Evolutionary conservation across 805 yeast genomes (phyloP).

Genomic region (Ogataea philodendri): DNA sequence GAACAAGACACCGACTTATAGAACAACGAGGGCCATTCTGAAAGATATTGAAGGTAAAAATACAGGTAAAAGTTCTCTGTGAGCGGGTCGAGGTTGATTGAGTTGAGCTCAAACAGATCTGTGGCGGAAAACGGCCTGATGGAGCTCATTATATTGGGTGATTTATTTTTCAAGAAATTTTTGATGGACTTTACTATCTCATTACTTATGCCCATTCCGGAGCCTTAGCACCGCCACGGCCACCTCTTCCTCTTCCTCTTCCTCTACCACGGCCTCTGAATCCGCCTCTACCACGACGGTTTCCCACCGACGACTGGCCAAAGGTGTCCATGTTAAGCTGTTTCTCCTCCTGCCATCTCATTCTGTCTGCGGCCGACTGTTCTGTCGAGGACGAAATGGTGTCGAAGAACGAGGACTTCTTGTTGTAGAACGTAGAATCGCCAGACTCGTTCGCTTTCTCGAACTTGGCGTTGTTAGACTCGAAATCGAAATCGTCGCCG

Average conservation of each 20-base stretch:
- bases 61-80: slow-evolving; percentile 88
- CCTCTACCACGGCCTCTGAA: slow-evolving; percentile 49
- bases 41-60: slow-evolving; percentile 80
- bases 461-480: slow-evolving; percentile 69
- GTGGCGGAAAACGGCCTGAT: slow-evolving; percentile 84
- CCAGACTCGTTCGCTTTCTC: slow-evolving; percentile 43
- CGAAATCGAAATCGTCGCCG: slow-evolving; percentile 71
- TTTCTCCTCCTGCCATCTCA: slow-evolving; percentile 74
- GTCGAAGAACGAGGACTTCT: slow-evolving; percentile 85
- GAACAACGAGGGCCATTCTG: slow-evolving; percentile 85
- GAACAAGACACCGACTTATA: slow-evolving; percentile 58
- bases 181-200: slow-evolving; percentile 2
- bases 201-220: slow-evolving; percentile 31
- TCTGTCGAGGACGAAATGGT: slow-evolving; percentile 69
- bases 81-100: slow-evolving; percentile 80
- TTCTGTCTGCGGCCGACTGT: slow-evolving; percentile 38
- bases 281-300: slow-evolving; percentile 45
- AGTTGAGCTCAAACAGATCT: slow-evolving; percentile 69
- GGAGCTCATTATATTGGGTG: slow-evolving; percentile 72
- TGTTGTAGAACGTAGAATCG: slow-evolving; percentile 58
- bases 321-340: slow-evolving; percentile 76
- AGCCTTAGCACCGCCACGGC: slow-evolving; percentile 21
- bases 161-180: slow-evolving; percentile 1
- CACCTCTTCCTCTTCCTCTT: slow-evolving; percentile 34
- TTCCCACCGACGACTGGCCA: slow-evolving; percentile 60